Base-by-base conservation (phyloP, 192 early-diverging fungal species). In the Linnemannia schmuckeri region DNA sequence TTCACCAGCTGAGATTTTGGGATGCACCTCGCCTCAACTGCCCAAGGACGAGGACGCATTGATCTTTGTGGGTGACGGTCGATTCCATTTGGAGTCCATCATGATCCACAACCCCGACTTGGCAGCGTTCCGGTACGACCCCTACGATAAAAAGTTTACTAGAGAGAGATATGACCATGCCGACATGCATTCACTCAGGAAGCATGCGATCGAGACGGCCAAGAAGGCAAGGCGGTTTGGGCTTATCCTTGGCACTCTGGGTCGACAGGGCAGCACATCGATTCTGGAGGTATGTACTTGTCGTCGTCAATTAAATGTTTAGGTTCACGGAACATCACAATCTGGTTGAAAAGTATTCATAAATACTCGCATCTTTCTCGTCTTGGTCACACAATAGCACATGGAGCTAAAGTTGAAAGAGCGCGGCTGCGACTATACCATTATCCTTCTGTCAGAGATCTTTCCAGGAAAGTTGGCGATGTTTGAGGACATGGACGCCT, bases 1-100 rank as follows among this genome's bases (percentile, higher is more conserved):
- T 68, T 97, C 97, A 35, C 97, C 97, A 0, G 99, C 98, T 9
- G 99, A 99, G 83, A 92, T 99, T 17, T 89, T 99, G 10, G 99
- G 99, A 1, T 99, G 99, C 82, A 99, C 99, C 0, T 95, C 97
- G 18, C 98, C 99, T 33, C 94, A 93, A 73, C 85, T 99, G 17
- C 83, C 80, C 2, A 94, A 94, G 55, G 80, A 78, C 33, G 91
- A 94, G 66, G 96, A 97, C 88, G 92, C 92, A 30, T 90, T 97
- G 81, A 92, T 98, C 87, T 94, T 92, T 87, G 88, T 97, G 70
- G 99, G 97, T 42, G 99, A 99, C 80, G 99, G 99, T 4, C 91
- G 98, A 54, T 99, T 99, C 88, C 99, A 99, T 91, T 90, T 99
- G 40, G 99, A 99, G 88, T 96, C 98, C 30, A 98, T 99, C 77